Percentiles rank a stretch among this genome's conserved stretches.
Evolutionary conservation across 768 basidiomycete genomes (phyloP).

Genomic region (Suillus alpinus): DNA sequence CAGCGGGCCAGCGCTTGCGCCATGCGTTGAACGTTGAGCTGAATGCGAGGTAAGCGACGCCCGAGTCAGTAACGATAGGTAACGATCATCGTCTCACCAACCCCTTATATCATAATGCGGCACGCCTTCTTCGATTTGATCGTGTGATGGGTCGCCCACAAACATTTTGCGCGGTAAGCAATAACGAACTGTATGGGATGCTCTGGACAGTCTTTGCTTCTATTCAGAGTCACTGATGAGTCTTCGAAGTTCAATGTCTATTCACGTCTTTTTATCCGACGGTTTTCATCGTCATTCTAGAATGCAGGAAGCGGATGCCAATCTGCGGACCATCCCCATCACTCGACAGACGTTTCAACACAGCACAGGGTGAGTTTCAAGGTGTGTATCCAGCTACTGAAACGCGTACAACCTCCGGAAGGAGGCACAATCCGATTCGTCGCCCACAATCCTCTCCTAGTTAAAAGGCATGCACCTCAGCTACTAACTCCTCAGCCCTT

Average conservation of each 20-base stretch:
- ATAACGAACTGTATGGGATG: background rate
- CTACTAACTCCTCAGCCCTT: background rate
- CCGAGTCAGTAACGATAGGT: background rate
- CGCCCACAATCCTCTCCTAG: background rate
- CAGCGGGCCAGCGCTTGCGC: background rate
- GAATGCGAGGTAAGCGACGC: background rate
- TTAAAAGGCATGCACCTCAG: background rate
- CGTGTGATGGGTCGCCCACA: background rate
- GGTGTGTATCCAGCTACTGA: conserved; percentile 9
- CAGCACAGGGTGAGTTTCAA: no score
- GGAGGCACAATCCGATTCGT: background rate
- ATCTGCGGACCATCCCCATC: no score
- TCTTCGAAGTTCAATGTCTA: background rate
- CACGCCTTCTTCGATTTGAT: background rate
- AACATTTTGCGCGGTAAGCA: background rate
- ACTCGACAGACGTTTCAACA: conserved; percentile 60
- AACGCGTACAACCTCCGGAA: background rate
- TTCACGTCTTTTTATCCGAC: background rate
- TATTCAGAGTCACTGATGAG: background rate
- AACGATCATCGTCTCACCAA: background rate
- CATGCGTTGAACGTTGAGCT: background rate
- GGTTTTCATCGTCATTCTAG: background rate
- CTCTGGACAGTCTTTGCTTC: background rate
- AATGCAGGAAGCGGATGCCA: background rate
- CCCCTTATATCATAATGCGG: background rate